Conservation (phyloP, 176 grass and related monocot species). For the Triticum dicoccoides region DNA sequence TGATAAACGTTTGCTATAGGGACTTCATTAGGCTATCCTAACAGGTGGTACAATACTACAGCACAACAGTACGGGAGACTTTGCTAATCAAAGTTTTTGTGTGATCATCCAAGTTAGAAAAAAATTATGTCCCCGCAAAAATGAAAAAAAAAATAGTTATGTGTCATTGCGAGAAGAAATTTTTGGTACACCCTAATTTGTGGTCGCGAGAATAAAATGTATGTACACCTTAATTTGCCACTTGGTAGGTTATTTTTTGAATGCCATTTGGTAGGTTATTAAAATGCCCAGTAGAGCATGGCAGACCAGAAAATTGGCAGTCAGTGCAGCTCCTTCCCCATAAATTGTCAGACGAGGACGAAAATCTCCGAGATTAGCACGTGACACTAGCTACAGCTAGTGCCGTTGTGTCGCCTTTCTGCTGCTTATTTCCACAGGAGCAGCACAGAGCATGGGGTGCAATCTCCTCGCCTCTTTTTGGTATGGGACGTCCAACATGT, state of each 20-base stretch:
- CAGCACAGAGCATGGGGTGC: neutral
- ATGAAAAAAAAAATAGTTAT: too few species aligned
- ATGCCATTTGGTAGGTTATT: neutral
- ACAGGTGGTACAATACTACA: neutral
- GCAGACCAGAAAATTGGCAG: neutral
- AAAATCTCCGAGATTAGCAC: conserved; percentile 26
- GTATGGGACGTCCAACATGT: neutral
- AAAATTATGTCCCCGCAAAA: too few species aligned
- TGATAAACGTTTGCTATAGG: too few species aligned
- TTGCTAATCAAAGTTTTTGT: too few species aligned
- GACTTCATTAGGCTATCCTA: too few species aligned
- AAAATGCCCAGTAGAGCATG: neutral
- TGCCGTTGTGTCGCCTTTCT: conserved; percentile 41
- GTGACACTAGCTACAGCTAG: conserved; percentile 32
- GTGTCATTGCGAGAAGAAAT: too few species aligned
- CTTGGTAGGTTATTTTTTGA: too few species aligned
- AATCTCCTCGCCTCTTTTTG: neutral
- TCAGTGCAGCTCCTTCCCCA: neutral
- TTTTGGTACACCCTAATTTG: too few species aligned
- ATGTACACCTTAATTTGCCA: neutral
- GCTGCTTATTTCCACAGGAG: neutral
- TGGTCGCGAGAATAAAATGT: neutral
- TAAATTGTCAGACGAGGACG: neutral
- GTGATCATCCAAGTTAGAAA: too few species aligned
- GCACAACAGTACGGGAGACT: too few species aligned